A percentile compares a stretch with the other conserved stretches of the same genome.
These are phyloP conservation scores for Metschnikowia orientalis DNA, from an alignment of 805 yeast genomes.

Conservation along the genomic window DNA sequence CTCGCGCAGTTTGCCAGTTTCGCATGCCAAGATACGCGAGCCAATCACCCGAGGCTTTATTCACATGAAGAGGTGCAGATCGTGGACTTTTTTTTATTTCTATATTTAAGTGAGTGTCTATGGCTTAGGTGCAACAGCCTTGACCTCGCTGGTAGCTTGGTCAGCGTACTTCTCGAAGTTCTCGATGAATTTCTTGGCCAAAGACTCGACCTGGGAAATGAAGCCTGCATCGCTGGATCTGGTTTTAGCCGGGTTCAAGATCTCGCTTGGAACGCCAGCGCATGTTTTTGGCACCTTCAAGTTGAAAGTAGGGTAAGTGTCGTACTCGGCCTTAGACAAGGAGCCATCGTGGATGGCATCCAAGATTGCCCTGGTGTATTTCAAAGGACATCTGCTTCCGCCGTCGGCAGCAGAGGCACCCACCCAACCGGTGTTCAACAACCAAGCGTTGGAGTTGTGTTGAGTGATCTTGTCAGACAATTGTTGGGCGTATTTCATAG, in stretches of 20 bases:
- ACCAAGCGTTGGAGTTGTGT: conserved; percentile 92
- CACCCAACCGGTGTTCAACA: conserved; percentile 97
- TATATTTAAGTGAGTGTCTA: too few relatives aligned
- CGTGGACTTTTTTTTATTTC: too few relatives aligned
- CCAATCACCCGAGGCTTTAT: too few relatives aligned
- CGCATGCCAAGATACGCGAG: too few relatives aligned
- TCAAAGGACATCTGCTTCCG: conserved; percentile 96
- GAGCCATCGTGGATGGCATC: conserved; percentile 93
- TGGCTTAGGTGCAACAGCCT: conserved; percentile 83
- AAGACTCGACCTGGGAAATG: conserved; percentile 43
- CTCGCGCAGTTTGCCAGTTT: too few relatives aligned
- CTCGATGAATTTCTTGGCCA: conserved; percentile 76
- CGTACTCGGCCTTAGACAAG: conserved; percentile 74
- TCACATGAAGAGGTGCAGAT: too few relatives aligned
- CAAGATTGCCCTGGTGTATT: conserved; percentile 93
- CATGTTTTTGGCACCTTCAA: conserved; percentile 79
- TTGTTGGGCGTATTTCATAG: conserved; percentile 97
- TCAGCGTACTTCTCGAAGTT: conserved; percentile 82
- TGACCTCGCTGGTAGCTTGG: conserved; percentile 79
- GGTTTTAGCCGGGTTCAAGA: conserved; percentile 80
- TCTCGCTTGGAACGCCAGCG: conserved; percentile 76
- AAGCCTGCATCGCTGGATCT: conserved; percentile 40
- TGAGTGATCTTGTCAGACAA: conserved; percentile 85
- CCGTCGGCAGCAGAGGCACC: conserved; percentile 90
- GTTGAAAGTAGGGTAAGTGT: conserved; percentile 81